A percentile compares a stretch with the other conserved stretches of the same genome.
Evolutionary conservation across 352 stramenopile species (phyloP).

Genomic region (Pythium rishiriense): DNA sequence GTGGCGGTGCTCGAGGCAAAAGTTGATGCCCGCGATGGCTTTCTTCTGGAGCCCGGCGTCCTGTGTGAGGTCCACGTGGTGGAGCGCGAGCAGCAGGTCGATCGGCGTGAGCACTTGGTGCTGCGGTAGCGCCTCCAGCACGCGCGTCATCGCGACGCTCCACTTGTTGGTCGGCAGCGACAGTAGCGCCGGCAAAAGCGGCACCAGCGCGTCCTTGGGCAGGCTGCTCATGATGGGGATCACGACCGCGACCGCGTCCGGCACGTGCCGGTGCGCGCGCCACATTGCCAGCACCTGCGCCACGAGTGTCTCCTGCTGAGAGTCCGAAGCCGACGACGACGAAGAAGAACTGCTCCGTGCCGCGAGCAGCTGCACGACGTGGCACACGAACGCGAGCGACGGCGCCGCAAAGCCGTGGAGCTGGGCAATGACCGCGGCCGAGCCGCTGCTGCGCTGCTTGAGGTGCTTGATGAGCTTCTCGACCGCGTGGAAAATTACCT

Average conservation of each 20-base stretch:
- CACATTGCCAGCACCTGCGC: constrained; percentile 66
- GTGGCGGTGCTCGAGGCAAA: constrained; percentile 78
- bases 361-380: constrained; percentile 77
- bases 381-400: constrained; percentile 65
- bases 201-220: constrained; percentile 54
- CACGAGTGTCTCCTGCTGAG: constrained; percentile 46
- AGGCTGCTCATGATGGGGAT: constrained; percentile 69
- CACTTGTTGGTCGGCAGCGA: constrained; percentile 51
- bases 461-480: constrained; percentile 88
- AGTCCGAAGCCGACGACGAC: constrained; percentile 29
- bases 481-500: constrained; percentile 72
- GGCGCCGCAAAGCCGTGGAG: constrained; percentile 61
- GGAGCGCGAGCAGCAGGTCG: constrained; percentile 70
- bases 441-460: constrained; percentile 55
- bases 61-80: constrained; percentile 73
- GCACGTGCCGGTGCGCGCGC: constrained; percentile 50
- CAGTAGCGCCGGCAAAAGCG: constrained; percentile 59
- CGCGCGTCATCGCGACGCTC: constrained; percentile 65
- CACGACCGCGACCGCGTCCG: constrained; percentile 65
- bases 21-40: constrained; percentile 74
- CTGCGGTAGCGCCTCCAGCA: constrained; percentile 75
- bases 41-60: constrained; percentile 77
- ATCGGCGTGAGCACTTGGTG: constrained; percentile 58
- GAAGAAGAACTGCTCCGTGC: constrained; percentile 31
- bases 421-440: constrained; percentile 60